Percentiles rank a stretch among this genome's conserved stretches.
phyloP scores from a whole-genome alignment of 1,284 basidiomycete species.

The Irpex sp. region DNA sequence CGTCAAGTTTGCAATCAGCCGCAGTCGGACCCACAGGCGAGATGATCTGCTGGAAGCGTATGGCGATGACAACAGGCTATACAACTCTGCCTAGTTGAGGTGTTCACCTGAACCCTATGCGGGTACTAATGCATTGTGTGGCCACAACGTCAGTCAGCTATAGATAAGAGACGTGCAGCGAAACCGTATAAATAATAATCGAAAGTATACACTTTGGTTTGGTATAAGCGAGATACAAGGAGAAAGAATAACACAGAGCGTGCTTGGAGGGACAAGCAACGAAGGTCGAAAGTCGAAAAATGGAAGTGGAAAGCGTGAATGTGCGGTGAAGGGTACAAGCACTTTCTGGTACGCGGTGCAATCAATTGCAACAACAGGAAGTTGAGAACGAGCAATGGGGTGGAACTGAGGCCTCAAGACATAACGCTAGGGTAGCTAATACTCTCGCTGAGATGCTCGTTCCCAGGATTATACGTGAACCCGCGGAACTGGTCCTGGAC shows the following conservation, averaged over 20 bases:
- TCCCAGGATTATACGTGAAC: conserved; percentile 81
- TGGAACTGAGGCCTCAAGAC: conserved; percentile 18
- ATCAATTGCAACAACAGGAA: not conserved
- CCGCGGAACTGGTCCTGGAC: conserved; percentile 94
- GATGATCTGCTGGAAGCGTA: not conserved
- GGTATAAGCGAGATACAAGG: too few relatives aligned
- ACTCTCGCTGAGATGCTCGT: conserved; percentile 77
- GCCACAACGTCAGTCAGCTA: too few relatives aligned
- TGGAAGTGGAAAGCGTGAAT: not conserved
- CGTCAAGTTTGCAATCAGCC: not conserved
- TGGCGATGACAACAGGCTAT: not conserved
- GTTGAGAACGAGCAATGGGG: not conserved
- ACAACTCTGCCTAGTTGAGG: not conserved
- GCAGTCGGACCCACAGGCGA: not conserved
- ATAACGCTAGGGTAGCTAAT: conserved; percentile 50
- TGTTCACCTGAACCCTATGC: too few relatives aligned
- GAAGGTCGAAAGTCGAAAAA: not conserved
- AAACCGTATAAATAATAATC: not conserved
- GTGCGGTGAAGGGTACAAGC: not conserved
- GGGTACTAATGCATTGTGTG: too few relatives aligned
- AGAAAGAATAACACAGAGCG: too few relatives aligned
- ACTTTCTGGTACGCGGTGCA: not conserved
- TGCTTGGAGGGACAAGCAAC: not conserved
- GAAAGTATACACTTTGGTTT: not conserved
- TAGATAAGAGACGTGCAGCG: too few relatives aligned